Evolutionary conservation across 23 red algal genomes (phyloP).

Genomic region (Gracilaria domingensis): DNA sequence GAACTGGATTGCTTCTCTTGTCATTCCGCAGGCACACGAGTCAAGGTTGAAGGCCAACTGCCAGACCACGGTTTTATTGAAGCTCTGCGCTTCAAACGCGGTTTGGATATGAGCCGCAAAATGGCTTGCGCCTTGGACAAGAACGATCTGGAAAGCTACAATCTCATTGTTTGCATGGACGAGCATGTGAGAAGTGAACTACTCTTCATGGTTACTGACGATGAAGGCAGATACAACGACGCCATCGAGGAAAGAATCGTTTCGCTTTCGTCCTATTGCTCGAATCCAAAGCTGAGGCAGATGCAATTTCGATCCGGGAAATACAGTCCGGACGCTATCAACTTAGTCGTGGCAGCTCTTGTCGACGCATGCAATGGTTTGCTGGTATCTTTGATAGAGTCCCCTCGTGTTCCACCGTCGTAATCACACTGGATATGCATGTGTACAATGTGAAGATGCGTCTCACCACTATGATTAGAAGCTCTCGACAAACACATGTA

Average conservation of each 20-base stretch:
- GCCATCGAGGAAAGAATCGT: slow-evolving; percentile 54
- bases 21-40: slow-evolving; percentile 47
- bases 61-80: slow-evolving; percentile 50
- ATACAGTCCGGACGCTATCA: slow-evolving; percentile 41
- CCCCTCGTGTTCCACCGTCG: slow-evolving; percentile 37
- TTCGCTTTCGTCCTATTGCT: slow-evolving; percentile 33
- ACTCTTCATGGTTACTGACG: slow-evolving; percentile 50
- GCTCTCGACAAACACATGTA: not conserved
- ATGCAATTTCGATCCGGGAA: slow-evolving; percentile 52
- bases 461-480: not conserved
- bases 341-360: slow-evolving; percentile 39
- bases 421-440: not conserved
- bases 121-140: slow-evolving; percentile 42
- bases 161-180: slow-evolving; percentile 68
- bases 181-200: slow-evolving; percentile 43
- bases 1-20: slow-evolving; percentile 50
- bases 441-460: not conserved
- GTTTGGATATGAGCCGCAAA: slow-evolving; percentile 56
- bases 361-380: slow-evolving; percentile 69
- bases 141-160: slow-evolving; percentile 51
- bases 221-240: slow-evolving; percentile 47
- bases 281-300: slow-evolving; percentile 21
- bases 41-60: slow-evolving; percentile 18
- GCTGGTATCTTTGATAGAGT: slow-evolving; percentile 50
- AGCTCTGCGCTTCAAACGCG: slow-evolving; percentile 46